Evolutionary conservation across 1,284 basidiomycete genomes (phyloP).

Genomic region (Moesziomyces parantarcticus): DNA sequence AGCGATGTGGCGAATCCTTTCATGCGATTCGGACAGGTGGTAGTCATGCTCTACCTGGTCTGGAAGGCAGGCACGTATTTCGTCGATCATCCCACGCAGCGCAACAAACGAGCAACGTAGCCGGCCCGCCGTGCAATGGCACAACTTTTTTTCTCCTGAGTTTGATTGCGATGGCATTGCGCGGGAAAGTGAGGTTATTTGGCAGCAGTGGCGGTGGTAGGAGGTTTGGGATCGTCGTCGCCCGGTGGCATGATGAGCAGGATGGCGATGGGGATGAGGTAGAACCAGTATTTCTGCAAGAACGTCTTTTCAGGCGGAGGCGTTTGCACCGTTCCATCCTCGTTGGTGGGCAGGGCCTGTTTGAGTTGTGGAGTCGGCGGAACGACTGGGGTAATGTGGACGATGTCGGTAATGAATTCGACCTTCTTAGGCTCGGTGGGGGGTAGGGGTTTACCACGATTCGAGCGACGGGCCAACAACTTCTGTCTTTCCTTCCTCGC

Average conservation of each 20-base stretch:
- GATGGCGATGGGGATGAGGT: slow-evolving; percentile 43
- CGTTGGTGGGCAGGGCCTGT: slow-evolving; percentile 30
- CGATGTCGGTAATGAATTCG: slow-evolving; percentile 6
- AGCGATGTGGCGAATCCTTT: slow-evolving; percentile 45
- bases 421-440: background rate
- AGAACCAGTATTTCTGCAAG: slow-evolving; percentile 60
- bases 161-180: too few relatives aligned
- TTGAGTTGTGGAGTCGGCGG: slow-evolving; percentile 1
- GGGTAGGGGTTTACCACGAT: background rate
- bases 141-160: too few relatives aligned
- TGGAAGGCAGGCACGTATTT: slow-evolving; percentile 50
- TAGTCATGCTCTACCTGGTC: slow-evolving; percentile 43
- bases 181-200: too few relatives aligned
- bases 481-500: slow-evolving; percentile 8
- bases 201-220: too few relatives aligned
- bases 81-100: background rate
- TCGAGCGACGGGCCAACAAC: slow-evolving; percentile 12
- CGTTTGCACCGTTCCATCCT: slow-evolving; percentile 30
- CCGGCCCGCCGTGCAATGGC: too few relatives aligned
- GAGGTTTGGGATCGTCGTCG: slow-evolving; percentile 25
- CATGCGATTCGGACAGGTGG: slow-evolving; percentile 55
- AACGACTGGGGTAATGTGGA: background rate
- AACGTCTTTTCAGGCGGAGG: slow-evolving; percentile 41
- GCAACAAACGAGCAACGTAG: background rate
- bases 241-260: slow-evolving; percentile 47